A percentile compares a stretch with the other conserved stretches of the same genome.
Evolutionary conservation across 1,284 basidiomycete genomes (phyloP).

Genomic region (Kwoniella shivajii): DNA sequence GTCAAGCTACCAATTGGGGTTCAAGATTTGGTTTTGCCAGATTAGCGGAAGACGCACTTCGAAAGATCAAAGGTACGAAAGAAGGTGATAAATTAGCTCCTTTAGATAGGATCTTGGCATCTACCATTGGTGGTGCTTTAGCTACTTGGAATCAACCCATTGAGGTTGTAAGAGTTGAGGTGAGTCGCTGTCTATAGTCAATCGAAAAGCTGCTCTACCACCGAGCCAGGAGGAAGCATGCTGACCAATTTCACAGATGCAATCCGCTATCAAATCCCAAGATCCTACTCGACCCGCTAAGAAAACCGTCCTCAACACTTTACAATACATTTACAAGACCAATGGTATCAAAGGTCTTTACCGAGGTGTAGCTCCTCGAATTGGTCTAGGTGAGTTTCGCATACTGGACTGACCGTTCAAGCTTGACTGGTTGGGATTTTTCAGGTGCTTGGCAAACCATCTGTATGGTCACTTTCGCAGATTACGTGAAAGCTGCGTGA

Average conservation of each 20-base stretch:
- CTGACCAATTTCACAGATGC: slow-evolving; percentile 68
- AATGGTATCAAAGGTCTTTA: slow-evolving; percentile 97
- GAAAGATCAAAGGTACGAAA: slow-evolving; percentile 62
- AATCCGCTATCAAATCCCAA: slow-evolving; percentile 87
- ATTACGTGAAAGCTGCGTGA: slow-evolving; percentile 84
- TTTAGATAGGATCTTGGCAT: slow-evolving; percentile 83
- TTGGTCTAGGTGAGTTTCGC: slow-evolving; percentile 70
- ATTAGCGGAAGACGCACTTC: slow-evolving; percentile 80
- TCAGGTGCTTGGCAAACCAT: slow-evolving; percentile 57
- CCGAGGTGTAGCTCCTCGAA: slow-evolving; percentile 94
- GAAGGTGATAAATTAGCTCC: slow-evolving; percentile 76
- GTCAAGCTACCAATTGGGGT: slow-evolving; percentile 99
- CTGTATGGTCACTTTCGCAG: slow-evolving; percentile 97
- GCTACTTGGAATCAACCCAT: slow-evolving; percentile 99
- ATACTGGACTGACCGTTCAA: background rate
- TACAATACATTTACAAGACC: slow-evolving; percentile 90
- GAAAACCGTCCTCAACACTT: slow-evolving; percentile 86
- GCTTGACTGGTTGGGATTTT: background rate
- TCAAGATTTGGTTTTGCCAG: slow-evolving; percentile 98
- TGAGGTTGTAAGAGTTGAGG: slow-evolving; percentile 62
- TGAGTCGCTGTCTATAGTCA: slow-evolving; percentile 19
- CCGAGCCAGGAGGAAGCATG: background rate
- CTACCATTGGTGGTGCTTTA: slow-evolving; percentile 89
- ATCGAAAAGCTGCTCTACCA: background rate
- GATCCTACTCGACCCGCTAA: slow-evolving; percentile 79